Evolutionary conservation across 495 filamentous ascomycete species (phyloP).

Genomic region (Penicillium desertorum): DNA sequence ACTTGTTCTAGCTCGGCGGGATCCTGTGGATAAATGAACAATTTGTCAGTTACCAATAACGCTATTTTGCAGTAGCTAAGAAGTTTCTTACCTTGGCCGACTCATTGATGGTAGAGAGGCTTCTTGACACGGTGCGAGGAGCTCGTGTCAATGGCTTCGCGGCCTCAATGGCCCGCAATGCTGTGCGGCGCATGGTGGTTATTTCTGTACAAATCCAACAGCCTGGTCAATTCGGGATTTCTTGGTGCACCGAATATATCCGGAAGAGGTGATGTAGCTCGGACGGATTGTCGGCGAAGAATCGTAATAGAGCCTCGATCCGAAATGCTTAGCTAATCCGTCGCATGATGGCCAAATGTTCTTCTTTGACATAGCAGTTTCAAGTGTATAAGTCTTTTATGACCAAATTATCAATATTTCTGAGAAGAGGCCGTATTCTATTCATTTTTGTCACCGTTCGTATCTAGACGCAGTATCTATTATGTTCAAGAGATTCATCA

Average conservation of each 20-base stretch:
- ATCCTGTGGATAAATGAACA: constrained; percentile 56
- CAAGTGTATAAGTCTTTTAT: not conserved
- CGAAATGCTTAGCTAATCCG: constrained; percentile 25
- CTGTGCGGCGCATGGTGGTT: constrained; percentile 46
- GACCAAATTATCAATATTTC: not conserved
- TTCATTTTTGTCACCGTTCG: not conserved
- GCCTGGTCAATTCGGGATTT: constrained; percentile 1
- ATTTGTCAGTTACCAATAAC: constrained; percentile 9
- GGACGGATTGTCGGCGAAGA: constrained; percentile 23
- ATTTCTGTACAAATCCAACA: constrained; percentile 8
- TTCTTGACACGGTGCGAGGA: constrained; percentile 44
- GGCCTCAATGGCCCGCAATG: constrained; percentile 47
- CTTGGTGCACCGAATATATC: constrained; percentile 13
- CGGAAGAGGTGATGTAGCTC: constrained; percentile 16
- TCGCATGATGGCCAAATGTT: not conserved
- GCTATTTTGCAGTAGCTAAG: not conserved
- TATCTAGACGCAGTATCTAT: not conserved
- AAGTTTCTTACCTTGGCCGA: constrained; percentile 37
- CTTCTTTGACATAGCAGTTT: not conserved
- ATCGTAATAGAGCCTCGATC: constrained; percentile 27
- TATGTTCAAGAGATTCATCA: no score
- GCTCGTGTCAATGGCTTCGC: constrained; percentile 41
- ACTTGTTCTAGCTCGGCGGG: constrained; percentile 84
- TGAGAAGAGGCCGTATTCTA: not conserved
- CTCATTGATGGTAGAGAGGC: constrained; percentile 44